Evolutionary conservation across 2,329 filamentous ascomycete genomes (phyloP).

Genomic region (Lachnellula arida): DNA sequence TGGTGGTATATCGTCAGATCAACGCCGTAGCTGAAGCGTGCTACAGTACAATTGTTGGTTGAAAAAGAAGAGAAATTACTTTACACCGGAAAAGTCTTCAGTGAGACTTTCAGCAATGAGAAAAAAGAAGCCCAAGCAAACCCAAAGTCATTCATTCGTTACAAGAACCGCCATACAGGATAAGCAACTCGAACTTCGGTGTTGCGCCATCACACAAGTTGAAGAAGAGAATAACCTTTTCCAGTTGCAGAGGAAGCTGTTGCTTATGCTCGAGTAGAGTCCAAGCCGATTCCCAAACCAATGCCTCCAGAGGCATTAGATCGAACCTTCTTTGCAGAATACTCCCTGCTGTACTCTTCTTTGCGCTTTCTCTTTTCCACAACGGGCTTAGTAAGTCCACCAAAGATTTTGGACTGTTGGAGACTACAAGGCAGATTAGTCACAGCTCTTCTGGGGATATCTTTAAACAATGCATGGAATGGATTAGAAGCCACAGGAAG

Average conservation of each 20-base stretch:
- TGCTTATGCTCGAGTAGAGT: slow-evolving; percentile 6
- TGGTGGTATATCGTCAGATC: neutral
- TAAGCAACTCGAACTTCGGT: neutral
- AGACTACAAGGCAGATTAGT: slow-evolving; percentile 17
- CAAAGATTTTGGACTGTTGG: slow-evolving; percentile 60
- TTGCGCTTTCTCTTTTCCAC: slow-evolving; percentile 34
- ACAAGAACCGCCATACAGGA: neutral
- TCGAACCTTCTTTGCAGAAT: slow-evolving; percentile 45
- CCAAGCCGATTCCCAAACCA: slow-evolving; percentile 50
- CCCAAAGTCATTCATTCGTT: neutral
- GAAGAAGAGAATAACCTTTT: too few relatives aligned
- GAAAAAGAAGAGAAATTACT: neutral
- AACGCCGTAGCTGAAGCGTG: neutral
- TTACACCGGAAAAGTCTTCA: neutral
- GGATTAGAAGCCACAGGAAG: too few relatives aligned
- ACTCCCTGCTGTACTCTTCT: slow-evolving; percentile 10
- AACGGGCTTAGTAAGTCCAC: slow-evolving; percentile 53
- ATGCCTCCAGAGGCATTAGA: slow-evolving; percentile 37
- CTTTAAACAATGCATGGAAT: too few relatives aligned
- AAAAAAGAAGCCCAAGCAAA: neutral
- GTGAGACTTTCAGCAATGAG: neutral
- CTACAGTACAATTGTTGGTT: neutral
- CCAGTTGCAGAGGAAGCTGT: neutral
- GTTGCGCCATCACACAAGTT: too few relatives aligned
- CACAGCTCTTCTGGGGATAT: too few relatives aligned